Percentiles rank a stretch among this genome's conserved stretches.
phyloP scores from a whole-genome alignment of 352 stramenopile genomes.

The Saprolegnia diclina region DNA sequence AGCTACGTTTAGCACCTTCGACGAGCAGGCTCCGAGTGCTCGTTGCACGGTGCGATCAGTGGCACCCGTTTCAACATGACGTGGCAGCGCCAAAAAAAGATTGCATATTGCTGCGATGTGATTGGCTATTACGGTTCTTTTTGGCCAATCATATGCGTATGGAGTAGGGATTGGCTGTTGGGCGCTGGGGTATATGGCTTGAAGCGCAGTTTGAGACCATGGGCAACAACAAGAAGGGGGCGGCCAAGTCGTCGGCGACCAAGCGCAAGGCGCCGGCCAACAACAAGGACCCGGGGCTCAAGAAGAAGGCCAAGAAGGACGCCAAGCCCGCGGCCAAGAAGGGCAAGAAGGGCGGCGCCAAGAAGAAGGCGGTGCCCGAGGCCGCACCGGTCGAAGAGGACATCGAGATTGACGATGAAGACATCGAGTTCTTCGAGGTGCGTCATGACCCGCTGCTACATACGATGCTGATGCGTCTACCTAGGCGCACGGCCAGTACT shows the following conservation, averaged over 20 bases:
- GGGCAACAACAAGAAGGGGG: slow-evolving; percentile 19
- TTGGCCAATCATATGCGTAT: slow-evolving; percentile 1
- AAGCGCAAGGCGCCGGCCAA: slow-evolving; percentile 16
- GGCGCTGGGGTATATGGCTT: background rate
- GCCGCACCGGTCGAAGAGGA: slow-evolving; percentile 73
- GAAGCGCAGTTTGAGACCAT: background rate
- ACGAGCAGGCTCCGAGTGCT: too few species aligned
- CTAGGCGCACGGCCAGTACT: slow-evolving; percentile 36
- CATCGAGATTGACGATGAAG: slow-evolving; percentile 69
- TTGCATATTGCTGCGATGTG: background rate
- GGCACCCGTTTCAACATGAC: background rate
- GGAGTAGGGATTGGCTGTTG: background rate
- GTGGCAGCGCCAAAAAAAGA: background rate
- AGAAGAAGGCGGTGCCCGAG: slow-evolving; percentile 40
- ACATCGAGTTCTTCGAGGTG: slow-evolving; percentile 32
- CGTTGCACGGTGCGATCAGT: too few species aligned
- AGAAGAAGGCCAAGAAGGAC: slow-evolving; percentile 1
- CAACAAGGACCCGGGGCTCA: slow-evolving; percentile 6
- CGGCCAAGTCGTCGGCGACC: background rate
- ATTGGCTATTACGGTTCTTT: background rate
- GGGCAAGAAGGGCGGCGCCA: slow-evolving; percentile 25
- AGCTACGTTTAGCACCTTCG: too few species aligned
- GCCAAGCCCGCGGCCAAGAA: slow-evolving; percentile 31
- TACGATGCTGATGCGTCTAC: background rate
- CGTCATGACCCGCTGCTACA: background rate